These are phyloP conservation scores for Amorphotheca resinae DNA, from an alignment of 495 filamentous ascomycete genomes.

Conservation along the genomic window DNA sequence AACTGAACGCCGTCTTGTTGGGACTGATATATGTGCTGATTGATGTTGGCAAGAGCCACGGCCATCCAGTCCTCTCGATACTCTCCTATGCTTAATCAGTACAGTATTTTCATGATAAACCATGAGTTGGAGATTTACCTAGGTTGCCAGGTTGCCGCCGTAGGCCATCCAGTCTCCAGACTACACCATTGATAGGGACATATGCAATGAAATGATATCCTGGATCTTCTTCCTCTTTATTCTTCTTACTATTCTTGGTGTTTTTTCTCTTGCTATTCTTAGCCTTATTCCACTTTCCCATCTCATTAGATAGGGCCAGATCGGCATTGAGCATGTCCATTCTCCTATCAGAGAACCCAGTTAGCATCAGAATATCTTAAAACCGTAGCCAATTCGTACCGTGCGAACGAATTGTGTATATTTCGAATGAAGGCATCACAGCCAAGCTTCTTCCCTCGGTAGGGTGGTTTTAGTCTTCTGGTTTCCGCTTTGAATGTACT, in stretches of 20 bases:
- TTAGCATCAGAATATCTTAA: neutral
- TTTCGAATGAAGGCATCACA: conserved; percentile 64
- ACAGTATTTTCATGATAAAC: neutral
- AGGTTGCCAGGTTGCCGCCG: conserved; percentile 58
- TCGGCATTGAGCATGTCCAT: conserved; percentile 73
- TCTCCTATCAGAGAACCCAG: conserved; percentile 30
- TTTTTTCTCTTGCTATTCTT: conserved; percentile 18
- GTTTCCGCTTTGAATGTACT: conserved; percentile 60
- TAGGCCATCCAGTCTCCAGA: conserved; percentile 90
- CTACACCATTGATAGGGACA: conserved; percentile 56
- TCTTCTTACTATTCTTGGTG: conserved; percentile 14
- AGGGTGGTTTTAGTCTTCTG: conserved; percentile 48
- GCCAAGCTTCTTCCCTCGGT: conserved; percentile 62
- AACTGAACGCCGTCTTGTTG: conserved; percentile 27
- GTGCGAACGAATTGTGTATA: conserved; percentile 78
- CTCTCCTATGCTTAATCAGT: conserved; percentile 12
- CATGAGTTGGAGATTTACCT: conserved; percentile 34
- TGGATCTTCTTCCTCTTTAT: conserved; percentile 34
- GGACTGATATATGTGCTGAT: conserved; percentile 28
- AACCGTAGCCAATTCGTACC: conserved; percentile 34
- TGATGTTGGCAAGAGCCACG: conserved; percentile 27
- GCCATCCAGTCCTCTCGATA: conserved; percentile 28
- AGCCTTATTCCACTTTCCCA: conserved; percentile 23
- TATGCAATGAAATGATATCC: conserved; percentile 85
- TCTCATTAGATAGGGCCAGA: conserved; percentile 51